Conservation (phyloP, 2,329 filamentous ascomycete species). For the Coniochaeta sp. region DNA sequence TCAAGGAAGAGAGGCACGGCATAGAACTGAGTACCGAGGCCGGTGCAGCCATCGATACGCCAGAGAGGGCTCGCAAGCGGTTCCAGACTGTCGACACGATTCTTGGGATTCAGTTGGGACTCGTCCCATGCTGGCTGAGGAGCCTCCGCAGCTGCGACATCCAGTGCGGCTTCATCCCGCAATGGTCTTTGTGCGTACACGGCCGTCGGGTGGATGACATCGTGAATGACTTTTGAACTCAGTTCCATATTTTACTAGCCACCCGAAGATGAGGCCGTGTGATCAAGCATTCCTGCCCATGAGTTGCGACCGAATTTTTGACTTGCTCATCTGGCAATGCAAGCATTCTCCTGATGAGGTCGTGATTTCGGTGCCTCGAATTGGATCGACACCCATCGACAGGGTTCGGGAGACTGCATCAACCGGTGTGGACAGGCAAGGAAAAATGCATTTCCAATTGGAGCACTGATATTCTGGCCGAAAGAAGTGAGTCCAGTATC, state of each 20-base stretch:
- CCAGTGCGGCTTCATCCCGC: neutral
- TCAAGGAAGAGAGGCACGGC: constrained; percentile 43
- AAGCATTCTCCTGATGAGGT: neutral
- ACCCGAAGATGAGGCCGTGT: neutral
- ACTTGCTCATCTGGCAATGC: neutral
- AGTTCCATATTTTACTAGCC: constrained; percentile 38
- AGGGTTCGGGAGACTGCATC: neutral
- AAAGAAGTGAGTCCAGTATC: neutral
- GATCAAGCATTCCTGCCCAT: neutral
- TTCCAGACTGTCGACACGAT: constrained; percentile 49
- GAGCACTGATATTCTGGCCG: neutral
- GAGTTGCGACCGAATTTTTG: neutral
- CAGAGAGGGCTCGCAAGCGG: constrained; percentile 37
- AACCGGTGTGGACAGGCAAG: neutral
- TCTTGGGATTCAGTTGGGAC: constrained; percentile 51
- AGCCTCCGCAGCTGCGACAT: neutral
- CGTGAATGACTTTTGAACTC: constrained; percentile 41
- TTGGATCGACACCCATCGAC: neutral
- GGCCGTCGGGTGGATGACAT: constrained; percentile 51
- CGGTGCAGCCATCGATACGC: constrained; percentile 52
- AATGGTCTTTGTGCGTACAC: constrained; percentile 28
- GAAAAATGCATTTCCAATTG: neutral
- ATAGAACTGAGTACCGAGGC: constrained; percentile 50
- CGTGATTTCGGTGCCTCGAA: neutral
- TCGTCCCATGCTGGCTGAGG: constrained; percentile 28